Conservation (phyloP, 352 stramenopile genomes). For the Albugo laibachii region DNA sequence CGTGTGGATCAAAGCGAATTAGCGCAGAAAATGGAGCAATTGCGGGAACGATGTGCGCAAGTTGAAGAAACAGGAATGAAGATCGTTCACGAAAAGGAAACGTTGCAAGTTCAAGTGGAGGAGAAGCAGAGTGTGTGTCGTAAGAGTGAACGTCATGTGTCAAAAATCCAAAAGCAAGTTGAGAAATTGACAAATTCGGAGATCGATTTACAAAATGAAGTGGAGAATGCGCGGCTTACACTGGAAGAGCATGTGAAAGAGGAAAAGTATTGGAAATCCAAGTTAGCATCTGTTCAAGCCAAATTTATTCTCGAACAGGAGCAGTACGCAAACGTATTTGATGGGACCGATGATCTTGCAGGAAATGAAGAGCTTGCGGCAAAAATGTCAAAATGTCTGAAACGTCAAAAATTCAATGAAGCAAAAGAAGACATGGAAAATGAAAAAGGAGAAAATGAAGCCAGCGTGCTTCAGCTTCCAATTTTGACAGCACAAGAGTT, state of each 20-base stretch:
- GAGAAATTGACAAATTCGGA: slow-evolving; percentile 82
- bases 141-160: slow-evolving; percentile 59
- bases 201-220: slow-evolving; percentile 84
- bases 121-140: slow-evolving; percentile 67
- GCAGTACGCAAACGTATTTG: slow-evolving; percentile 44
- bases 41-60: slow-evolving; percentile 73
- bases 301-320: slow-evolving; percentile 45
- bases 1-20: slow-evolving; percentile 59
- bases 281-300: slow-evolving; percentile 44
- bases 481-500: slow-evolving; percentile 56
- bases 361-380: slow-evolving; percentile 7
- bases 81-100: slow-evolving; percentile 83
- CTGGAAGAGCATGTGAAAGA: slow-evolving; percentile 85
- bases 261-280: slow-evolving; percentile 63
- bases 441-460: background rate
- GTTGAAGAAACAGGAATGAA: slow-evolving; percentile 86
- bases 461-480: slow-evolving; percentile 17
- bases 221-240: slow-evolving; percentile 86
- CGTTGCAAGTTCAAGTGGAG: slow-evolving; percentile 73
- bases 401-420: slow-evolving; percentile 1
- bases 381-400: slow-evolving; percentile 14
- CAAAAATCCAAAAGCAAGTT: slow-evolving; percentile 78
- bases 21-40: slow-evolving; percentile 59
- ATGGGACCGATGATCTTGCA: slow-evolving; percentile 1
- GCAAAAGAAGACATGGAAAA: background rate